Percentiles rank a stretch among this genome's conserved stretches.
phyloP scores from a whole-genome alignment of 2,329 filamentous ascomycete genomes.

The Furcasterigmium furcatum region DNA sequence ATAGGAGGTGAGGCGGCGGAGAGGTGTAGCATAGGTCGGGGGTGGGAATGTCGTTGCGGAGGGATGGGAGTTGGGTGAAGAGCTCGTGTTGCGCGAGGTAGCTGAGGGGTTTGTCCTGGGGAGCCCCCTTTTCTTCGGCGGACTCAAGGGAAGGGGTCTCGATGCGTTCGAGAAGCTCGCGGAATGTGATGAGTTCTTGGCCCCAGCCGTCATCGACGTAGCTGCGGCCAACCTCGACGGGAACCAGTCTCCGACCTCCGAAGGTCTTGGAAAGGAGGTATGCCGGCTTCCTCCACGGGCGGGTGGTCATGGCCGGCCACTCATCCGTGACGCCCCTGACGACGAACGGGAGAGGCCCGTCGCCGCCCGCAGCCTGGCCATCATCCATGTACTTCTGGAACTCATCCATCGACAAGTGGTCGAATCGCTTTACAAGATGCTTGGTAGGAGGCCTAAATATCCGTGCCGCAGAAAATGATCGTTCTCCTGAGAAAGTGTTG shows the following conservation, averaged over 20 bases:
- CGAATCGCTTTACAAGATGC: conserved; percentile 35
- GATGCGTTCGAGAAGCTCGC: conserved; percentile 67
- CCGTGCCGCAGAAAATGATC: conserved; percentile 17
- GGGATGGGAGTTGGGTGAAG: conserved; percentile 73
- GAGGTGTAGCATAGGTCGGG: conserved; percentile 82
- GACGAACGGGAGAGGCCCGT: conserved; percentile 59
- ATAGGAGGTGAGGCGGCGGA: conserved; percentile 55
- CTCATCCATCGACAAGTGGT: conserved; percentile 47
- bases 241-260: conserved; percentile 74
- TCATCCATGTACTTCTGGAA: conserved; percentile 61
- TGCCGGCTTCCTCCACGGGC: conserved; percentile 67
- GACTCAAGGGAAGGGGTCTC: conserved; percentile 5
- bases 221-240: conserved; percentile 80
- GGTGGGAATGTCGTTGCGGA: conserved; percentile 72
- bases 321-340: conserved; percentile 61
- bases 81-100: conserved; percentile 94
- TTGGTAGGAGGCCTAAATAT: conserved; percentile 37
- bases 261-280: conserved; percentile 77
- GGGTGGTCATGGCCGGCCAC: conserved; percentile 74
- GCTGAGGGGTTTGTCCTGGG: conserved; percentile 40
- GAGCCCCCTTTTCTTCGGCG: not conserved
- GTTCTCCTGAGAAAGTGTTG: not conserved
- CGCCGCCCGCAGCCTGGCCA: conserved; percentile 24
- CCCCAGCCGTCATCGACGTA: conserved; percentile 87
- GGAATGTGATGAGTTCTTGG: conserved; percentile 75